Evolutionary conservation across 2,329 filamentous ascomycete genomes (phyloP).

Genomic region (Chalaropsis ovoidea): DNA sequence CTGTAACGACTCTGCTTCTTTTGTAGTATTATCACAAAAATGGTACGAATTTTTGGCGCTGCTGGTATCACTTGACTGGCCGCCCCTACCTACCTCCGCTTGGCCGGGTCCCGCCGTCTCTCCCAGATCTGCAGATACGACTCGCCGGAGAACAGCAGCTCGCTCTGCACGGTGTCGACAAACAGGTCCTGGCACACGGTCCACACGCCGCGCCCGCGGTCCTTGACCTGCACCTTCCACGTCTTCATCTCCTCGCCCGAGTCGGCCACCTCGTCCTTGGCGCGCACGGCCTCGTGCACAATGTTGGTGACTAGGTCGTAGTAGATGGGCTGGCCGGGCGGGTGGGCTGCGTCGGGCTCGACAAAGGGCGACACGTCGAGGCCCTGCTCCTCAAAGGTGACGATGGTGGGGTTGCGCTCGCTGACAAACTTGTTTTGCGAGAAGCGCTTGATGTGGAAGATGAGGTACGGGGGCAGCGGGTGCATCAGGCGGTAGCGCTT

Average conservation of each 20-base stretch:
- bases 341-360: conserved; percentile 66
- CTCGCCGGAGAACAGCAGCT: conserved; percentile 86
- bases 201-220: conserved; percentile 78
- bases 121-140: conserved; percentile 97
- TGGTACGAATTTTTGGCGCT: not conserved
- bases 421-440: conserved; percentile 91
- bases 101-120: conserved; percentile 48
- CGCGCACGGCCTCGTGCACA: conserved; percentile 70
- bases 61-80: not conserved
- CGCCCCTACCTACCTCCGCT: not conserved
- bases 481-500: conserved; percentile 83
- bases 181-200: conserved; percentile 87
- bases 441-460: conserved; percentile 96
- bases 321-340: conserved; percentile 70
- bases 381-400: conserved; percentile 77
- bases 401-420: conserved; percentile 94
- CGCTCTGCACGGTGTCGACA: conserved; percentile 78
- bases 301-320: conserved; percentile 97
- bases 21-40: not conserved
- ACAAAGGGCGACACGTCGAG: conserved; percentile 87
- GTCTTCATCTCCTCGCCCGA: conserved; percentile 79
- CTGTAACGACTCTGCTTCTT: not conserved
- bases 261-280: conserved; percentile 74
- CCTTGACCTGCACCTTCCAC: conserved; percentile 85
- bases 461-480: conserved; percentile 78